A percentile compares a stretch with the other conserved stretches of the same genome.
These are phyloP conservation scores for Trichoderma gamsii DNA, from an alignment of 495 filamentous ascomycete genomes.

Conservation along the genomic window DNA sequence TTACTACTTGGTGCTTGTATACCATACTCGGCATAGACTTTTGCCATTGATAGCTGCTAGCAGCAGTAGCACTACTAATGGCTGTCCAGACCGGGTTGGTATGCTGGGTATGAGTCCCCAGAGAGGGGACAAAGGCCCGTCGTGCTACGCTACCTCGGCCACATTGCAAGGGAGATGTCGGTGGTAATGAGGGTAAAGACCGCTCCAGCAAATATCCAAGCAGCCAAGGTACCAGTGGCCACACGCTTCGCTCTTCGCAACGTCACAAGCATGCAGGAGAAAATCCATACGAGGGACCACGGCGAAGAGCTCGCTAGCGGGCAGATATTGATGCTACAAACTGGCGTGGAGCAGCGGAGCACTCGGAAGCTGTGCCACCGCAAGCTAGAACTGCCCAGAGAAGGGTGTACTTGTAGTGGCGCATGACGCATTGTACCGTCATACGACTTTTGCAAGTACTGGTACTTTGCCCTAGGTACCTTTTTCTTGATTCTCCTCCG, in stretches of 20 bases:
- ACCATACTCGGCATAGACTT: neutral
- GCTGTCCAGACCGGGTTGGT: neutral
- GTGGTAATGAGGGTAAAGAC: neutral
- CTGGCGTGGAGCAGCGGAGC: neutral
- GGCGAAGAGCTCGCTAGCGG: neutral
- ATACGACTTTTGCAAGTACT: conserved; percentile 20
- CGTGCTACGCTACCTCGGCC: neutral
- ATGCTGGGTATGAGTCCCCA: neutral
- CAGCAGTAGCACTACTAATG: neutral
- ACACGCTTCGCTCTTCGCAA: neutral
- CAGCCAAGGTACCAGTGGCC: neutral
- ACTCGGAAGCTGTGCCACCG: neutral
- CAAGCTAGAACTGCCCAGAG: neutral
- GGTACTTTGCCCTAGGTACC: conserved; percentile 14
- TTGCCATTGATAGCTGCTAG: neutral
- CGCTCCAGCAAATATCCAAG: neutral
- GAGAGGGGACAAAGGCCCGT: neutral
- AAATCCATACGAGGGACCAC: neutral
- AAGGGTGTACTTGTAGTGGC: conserved; percentile 20
- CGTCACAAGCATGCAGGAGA: neutral
- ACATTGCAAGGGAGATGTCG: neutral
- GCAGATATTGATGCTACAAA: neutral
- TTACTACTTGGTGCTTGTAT: neutral
- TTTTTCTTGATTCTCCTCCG: neutral
- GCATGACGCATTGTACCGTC: conserved; percentile 19